Base-by-base conservation (phyloP, 345 rosid species). In the Pseudoturritis turrita region DNA sequence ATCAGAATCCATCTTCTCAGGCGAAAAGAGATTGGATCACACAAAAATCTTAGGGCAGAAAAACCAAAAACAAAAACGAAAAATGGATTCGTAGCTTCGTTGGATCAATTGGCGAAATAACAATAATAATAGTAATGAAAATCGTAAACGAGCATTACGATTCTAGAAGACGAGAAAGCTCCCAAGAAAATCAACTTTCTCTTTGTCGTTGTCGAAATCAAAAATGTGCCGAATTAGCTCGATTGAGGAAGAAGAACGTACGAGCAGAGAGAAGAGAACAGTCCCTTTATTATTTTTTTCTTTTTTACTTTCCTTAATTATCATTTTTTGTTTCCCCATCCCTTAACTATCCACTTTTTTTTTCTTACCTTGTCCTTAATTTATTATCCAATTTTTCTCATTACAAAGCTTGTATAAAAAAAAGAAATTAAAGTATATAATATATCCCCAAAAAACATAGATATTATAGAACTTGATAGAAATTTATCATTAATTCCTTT, bases 181-280 rank as follows among this genome's bases (percentile, higher is more conserved):
- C 18, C 3, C 6, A 68, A 8, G 35, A 45, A 36, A 53, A 18
- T 53, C 58, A 46, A 13, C 28, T 68, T 68, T 54, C 19, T 28
- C 14, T 60, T 61, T 61, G 50, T 44, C 12, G 36, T 46, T 59
- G 58, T 14, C 44, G 68, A 51, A 40, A 60, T 59, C 62, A 46
- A 67, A 61, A 65, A 23, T 59, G 73, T 59, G 73, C 10, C 9
- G 55, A 74, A 51, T 58, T 29, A 18, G 17, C 22, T 61, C 44
- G 10, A 68, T 52, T 61, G 65, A 52, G n/a, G 51, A 64, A 47
- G 73, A 60, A 68, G 74, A 75, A 75, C 70, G 79, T 75, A 60
- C 79, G 26, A 68, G 71, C 71, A 55, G 43, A 49, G 56, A 58
- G 45, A 53, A 72, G 54, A 64, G 73, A 68, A 61, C 70, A 61